These are phyloP conservation scores for Pyracantha coccinea DNA, from an alignment of 331 rosid genomes.

Conservation along the genomic window DNA sequence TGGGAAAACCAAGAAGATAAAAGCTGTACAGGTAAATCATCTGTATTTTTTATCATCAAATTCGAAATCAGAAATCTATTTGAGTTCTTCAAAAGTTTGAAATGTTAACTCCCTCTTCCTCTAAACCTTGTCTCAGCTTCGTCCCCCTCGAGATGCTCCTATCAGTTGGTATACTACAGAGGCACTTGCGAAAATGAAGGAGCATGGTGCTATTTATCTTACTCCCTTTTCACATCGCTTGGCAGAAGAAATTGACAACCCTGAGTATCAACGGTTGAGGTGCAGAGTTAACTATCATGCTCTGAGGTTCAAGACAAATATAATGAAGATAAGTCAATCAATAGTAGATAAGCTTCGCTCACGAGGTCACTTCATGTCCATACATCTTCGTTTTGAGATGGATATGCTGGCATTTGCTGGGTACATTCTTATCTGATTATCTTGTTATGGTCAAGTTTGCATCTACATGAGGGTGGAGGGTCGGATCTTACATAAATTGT, in stretches of 20 bases:
- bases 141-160: constrained; percentile 94
- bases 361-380: constrained; percentile 91
- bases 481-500: neutral
- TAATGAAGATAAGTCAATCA: constrained; percentile 79
- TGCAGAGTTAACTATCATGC: constrained; percentile 98
- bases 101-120: constrained; percentile 3
- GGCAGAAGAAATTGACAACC: constrained; percentile 86
- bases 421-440: constrained; percentile 35
- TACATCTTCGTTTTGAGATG: constrained; percentile 99
- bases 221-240: constrained; percentile 98
- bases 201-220: constrained; percentile 88
- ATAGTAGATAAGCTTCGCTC: constrained; percentile 90
- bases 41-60: neutral
- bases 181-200: constrained; percentile 84
- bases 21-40: constrained; percentile 68
- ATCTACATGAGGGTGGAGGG: neutral
- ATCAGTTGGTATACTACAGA: constrained; percentile 75
- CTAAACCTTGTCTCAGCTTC: constrained; percentile 46
- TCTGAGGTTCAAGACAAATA: constrained; percentile 82
- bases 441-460: neutral
- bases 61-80: neutral
- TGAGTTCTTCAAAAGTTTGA: constrained; percentile 11
- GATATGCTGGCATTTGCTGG: constrained; percentile 99
- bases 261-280: constrained; percentile 92
- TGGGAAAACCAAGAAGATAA: constrained; percentile 83